Base-by-base conservation (phyloP, 805 yeast species). In the Barnettozyma botsteinii region DNA sequence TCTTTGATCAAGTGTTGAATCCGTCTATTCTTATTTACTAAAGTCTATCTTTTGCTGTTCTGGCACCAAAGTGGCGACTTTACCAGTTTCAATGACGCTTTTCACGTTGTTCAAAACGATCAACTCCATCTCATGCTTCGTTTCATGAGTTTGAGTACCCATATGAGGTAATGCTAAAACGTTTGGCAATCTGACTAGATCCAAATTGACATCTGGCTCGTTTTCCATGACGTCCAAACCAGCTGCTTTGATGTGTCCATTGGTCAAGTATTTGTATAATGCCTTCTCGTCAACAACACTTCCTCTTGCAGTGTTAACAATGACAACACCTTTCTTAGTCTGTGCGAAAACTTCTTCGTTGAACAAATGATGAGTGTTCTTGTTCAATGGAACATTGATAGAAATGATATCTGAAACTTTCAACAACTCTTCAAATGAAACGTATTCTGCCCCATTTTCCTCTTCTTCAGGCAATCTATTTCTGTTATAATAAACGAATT, bases 221-320 rank as follows among this genome's bases (percentile, higher is more conserved):
- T 67, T 62, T 58, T 83, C 89, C 58, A 80, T 79, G 22, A 85
- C 94, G 53, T 85, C 94, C 12, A 83, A 55, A 13, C 88, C 94
- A 44, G 76, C 81, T 5, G 82, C 62, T 28, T 78, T 75, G 23
- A 85, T 69, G 50, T 81, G 78, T 14, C 89, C 89, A 3, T 65
- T 57, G 51, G 78, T 73, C 49, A 85, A 65, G 7, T 74, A 75
- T 17, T 66, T 65, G 7, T 75, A 67, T 41, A 85, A 57, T 5
- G 80, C 80, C 3, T 56, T 39, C 58, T 84, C 89, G 57, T 84
- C 82, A 49, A 82, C 73, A 31, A 88, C 78, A 3, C 91, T 82
- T 15, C 97, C 97, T 55, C 97, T 75, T 6, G 96, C 93, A 11
- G 95, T 86, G 64, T 88, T 88, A 30, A 86, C 79, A 20, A 70